A percentile compares a stretch with the other conserved stretches of the same genome.
Conservation (phyloP, 805 yeast species). For the Candida easanensis region DNA sequence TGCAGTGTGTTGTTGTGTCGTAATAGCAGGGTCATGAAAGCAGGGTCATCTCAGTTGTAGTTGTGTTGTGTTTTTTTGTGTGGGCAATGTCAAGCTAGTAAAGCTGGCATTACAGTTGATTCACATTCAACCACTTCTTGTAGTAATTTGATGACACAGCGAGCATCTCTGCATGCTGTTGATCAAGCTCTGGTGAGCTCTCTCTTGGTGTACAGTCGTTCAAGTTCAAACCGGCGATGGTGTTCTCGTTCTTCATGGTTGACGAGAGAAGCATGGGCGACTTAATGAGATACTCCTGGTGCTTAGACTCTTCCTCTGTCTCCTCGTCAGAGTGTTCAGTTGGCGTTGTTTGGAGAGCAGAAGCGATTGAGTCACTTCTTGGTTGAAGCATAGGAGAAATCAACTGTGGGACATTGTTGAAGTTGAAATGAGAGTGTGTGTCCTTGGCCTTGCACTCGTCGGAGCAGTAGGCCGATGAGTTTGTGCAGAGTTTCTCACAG, state of each 20-base stretch:
- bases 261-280: conserved; percentile 28
- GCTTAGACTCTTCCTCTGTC: conserved; percentile 13
- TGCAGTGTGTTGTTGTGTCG: conserved; percentile 1
- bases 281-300: conserved; percentile 27
- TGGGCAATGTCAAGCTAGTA: too few relatives aligned
- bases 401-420: conserved; percentile 28
- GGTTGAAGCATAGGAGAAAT: conserved; percentile 31
- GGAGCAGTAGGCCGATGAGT: conserved; percentile 45
- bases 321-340: conserved; percentile 18
- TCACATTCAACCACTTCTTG: conserved; percentile 29
- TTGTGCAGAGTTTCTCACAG: conserved; percentile 49
- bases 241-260: conserved; percentile 21
- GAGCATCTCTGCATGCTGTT: conserved; percentile 20
- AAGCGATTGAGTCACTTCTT: conserved; percentile 24
- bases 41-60: neutral
- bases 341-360: conserved; percentile 10
- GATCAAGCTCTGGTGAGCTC: conserved; percentile 11
- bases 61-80: neutral
- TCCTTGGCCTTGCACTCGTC: conserved; percentile 38
- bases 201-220: conserved; percentile 24
- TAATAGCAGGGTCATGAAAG: conserved; percentile 1
- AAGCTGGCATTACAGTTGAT: conserved; percentile 1
- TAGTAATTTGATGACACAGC: conserved; percentile 30
- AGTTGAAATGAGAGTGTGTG: conserved; percentile 24
- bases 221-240: conserved; percentile 26